Evolutionary conservation across 192 early-diverging fungal genomes (phyloP).

Genomic region (Geranomyces michiganensis): DNA sequence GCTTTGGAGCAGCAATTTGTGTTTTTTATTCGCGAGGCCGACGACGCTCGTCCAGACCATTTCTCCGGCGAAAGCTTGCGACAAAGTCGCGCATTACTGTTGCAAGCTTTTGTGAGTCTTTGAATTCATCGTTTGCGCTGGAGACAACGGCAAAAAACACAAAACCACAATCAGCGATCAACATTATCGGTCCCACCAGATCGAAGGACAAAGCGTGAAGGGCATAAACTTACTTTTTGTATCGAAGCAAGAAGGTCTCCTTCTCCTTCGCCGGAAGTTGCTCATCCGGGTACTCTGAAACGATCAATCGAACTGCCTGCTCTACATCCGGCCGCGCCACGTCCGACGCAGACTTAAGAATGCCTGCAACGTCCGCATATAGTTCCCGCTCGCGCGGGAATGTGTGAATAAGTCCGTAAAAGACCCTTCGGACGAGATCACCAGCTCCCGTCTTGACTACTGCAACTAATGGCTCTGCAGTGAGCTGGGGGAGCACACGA

Average conservation of each 20-base stretch:
- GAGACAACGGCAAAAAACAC: background rate
- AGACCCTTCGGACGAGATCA: constrained; percentile 45
- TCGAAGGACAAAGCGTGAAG: too few relatives aligned
- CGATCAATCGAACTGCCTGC: constrained; percentile 52
- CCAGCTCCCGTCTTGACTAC: constrained; percentile 46
- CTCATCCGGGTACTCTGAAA: constrained; percentile 49
- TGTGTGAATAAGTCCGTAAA: constrained; percentile 59
- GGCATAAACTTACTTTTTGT: constrained; percentile 60
- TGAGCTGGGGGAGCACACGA: constrained; percentile 23
- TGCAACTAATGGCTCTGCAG: constrained; percentile 40
- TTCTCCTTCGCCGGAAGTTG: constrained; percentile 51
- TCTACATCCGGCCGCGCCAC: constrained; percentile 50
- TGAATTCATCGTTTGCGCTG: constrained; percentile 52
- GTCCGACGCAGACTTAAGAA: constrained; percentile 51
- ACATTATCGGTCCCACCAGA: too few relatives aligned
- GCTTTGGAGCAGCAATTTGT: too few relatives aligned
- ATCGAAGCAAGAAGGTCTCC: constrained; percentile 55
- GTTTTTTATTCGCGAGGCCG: too few relatives aligned
- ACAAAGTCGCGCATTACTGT: constrained; percentile 63
- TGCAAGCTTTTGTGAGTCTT: constrained; percentile 56
- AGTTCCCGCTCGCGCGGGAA: constrained; percentile 62
- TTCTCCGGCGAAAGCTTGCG: constrained; percentile 53
- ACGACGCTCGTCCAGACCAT: background rate
- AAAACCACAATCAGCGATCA: background rate
- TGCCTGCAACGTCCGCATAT: constrained; percentile 55